These are phyloP conservation scores for Carex cristatella DNA, from an alignment of 176 grass and related monocot species.

Conservation along the genomic window DNA sequence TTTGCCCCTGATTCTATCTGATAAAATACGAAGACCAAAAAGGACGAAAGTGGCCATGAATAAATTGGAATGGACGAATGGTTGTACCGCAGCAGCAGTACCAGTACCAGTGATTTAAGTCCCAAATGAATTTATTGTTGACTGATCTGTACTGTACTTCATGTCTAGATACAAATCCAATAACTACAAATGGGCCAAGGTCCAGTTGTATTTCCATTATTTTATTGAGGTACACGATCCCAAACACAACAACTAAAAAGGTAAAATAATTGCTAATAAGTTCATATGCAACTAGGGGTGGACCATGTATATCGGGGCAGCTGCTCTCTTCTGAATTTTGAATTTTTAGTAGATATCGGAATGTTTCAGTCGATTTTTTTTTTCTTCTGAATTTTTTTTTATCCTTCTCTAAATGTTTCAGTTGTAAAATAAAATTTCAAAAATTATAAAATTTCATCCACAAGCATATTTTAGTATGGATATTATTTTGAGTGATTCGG, in stretches of 20 bases:
- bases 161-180: neutral
- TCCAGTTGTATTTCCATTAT: constrained; percentile 11
- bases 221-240: neutral
- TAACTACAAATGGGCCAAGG: neutral
- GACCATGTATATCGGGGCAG: too few relatives aligned
- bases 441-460: too few relatives aligned
- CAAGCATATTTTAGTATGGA: too few relatives aligned
- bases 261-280: neutral
- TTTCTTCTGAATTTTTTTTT: too few relatives aligned
- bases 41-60: neutral
- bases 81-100: neutral
- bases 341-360: too few relatives aligned
- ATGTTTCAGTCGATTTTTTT: too few relatives aligned
- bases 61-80: neutral
- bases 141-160: neutral
- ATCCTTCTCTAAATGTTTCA: too few relatives aligned
- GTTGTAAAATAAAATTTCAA: too few relatives aligned
- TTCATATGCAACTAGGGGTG: neutral
- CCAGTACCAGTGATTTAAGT: neutral
- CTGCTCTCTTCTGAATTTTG: too few relatives aligned
- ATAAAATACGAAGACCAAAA: neutral
- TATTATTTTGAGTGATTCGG: too few relatives aligned
- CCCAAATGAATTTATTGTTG: neutral
- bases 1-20: neutral
- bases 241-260: neutral